Percentiles rank a stretch among this genome's conserved stretches.
Conservation (phyloP, 495 filamentous ascomycete species). For the Sordaria brevicollis region DNA sequence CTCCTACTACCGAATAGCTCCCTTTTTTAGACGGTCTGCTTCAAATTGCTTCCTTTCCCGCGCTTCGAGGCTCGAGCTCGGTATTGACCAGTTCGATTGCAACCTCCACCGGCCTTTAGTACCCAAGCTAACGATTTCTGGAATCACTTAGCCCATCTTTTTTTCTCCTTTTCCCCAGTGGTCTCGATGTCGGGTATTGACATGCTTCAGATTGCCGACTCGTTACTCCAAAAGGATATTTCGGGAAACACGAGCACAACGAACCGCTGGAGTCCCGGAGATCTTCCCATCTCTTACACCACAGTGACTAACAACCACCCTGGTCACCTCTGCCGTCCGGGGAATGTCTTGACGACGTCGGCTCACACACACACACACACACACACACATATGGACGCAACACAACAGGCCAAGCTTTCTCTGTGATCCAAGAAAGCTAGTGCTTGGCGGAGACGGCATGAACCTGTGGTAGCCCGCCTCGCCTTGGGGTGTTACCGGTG, state of each 20-base stretch:
- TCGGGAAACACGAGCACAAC: too few species aligned
- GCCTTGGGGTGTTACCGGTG: neutral
- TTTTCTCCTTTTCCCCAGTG: neutral
- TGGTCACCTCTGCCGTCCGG: neutral
- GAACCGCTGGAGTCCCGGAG: too few species aligned
- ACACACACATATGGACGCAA: constrained; percentile 3
- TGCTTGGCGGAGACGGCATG: constrained; percentile 9
- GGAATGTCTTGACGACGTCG: neutral
- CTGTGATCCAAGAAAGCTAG: constrained; percentile 6
- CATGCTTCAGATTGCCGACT: neutral
- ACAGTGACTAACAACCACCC: too few species aligned
- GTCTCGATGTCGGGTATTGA: neutral
- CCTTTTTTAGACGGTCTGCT: neutral
- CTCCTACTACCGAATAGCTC: neutral
- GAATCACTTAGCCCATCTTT: neutral
- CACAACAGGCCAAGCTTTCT: constrained; percentile 24
- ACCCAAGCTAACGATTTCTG: neutral
- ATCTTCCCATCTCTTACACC: neutral
- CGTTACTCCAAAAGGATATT: too few species aligned
- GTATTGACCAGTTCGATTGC: neutral
- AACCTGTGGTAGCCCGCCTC: neutral
- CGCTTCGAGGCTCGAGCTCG: neutral
- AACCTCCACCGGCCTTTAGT: neutral
- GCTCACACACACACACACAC: neutral
- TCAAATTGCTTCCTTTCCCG: neutral